Evolutionary conservation across 2,329 filamentous ascomycete genomes (phyloP).

Genomic region (Ophiostoma sp.): DNA sequence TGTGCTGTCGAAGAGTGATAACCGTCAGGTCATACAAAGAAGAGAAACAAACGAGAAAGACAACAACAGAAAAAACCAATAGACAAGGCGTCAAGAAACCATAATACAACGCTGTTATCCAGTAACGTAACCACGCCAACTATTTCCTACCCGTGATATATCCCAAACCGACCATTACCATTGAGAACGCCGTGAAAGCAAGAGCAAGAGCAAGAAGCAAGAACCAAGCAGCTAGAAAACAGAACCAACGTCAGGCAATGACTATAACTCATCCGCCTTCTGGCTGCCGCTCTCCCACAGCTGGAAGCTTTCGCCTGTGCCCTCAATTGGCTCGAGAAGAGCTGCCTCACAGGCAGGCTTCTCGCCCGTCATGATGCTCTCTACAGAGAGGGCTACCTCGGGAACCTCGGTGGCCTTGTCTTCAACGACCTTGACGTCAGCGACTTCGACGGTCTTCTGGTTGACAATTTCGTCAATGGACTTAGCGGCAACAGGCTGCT

Average conservation of each 20-base stretch:
- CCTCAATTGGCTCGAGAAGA: slow-evolving; percentile 51
- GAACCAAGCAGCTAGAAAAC: not conserved
- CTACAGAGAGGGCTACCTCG: slow-evolving; percentile 30
- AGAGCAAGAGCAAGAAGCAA: not conserved
- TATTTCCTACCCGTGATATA: slow-evolving; percentile 9
- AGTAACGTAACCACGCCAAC: not conserved
- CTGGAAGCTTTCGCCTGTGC: slow-evolving; percentile 56
- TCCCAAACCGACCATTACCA: not conserved
- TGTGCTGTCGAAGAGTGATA: not conserved
- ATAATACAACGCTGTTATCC: slow-evolving; percentile 9
- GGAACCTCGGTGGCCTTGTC: not conserved
- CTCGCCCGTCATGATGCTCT: slow-evolving; percentile 37
- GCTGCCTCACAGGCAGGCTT: slow-evolving; percentile 41
- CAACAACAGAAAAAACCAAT: not conserved
- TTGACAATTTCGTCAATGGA: slow-evolving; percentile 6
- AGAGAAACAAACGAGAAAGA: not conserved
- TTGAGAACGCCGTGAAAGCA: not conserved
- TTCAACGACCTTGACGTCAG: slow-evolving; percentile 24
- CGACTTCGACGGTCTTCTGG: not conserved
- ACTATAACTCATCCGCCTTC: slow-evolving; percentile 45
- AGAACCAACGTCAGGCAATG: not conserved
- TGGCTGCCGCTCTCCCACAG: slow-evolving; percentile 66
- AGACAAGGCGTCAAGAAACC: not conserved
- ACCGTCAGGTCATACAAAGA: not conserved
- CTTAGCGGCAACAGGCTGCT: not conserved